A percentile compares a stretch with the other conserved stretches of the same genome.
These are phyloP conservation scores for Beauveria sp. DNA, from an alignment of 2,329 filamentous ascomycete species.

Conservation along the genomic window DNA sequence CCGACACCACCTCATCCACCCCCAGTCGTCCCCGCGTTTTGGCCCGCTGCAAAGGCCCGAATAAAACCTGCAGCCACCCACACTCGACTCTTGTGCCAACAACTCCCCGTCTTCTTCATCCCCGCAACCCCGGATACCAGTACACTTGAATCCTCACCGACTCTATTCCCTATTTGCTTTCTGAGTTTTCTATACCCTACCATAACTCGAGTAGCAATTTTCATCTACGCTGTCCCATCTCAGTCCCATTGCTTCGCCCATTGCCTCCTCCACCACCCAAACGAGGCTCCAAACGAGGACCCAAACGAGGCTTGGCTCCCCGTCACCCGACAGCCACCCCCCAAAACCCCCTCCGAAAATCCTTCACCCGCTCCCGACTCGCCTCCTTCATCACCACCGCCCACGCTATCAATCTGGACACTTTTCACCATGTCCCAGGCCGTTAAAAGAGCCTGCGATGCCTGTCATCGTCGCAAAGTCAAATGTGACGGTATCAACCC, in stretches of 20 bases:
- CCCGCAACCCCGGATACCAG: constrained; percentile 1
- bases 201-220: not conserved
- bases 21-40: constrained; percentile 9
- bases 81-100: not conserved
- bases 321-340: not conserved
- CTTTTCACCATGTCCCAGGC: constrained; percentile 38
- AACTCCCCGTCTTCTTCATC: not conserved
- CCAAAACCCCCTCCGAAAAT: not conserved
- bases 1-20: not conserved
- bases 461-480: constrained; percentile 67
- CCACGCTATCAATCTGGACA: not conserved
- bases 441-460: constrained; percentile 60
- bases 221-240: not conserved
- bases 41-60: constrained; percentile 9
- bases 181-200: not conserved
- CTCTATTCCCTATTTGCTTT: not conserved
- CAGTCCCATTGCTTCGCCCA: not conserved
- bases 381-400: not conserved
- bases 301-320: constrained; percentile 1
- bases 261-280: not conserved
- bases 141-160: not conserved
- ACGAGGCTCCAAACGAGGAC: no score
- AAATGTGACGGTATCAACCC: constrained; percentile 66
- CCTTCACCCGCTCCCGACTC: not conserved
- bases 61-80: constrained; percentile 10